phyloP scores from a whole-genome alignment of 2,329 filamentous ascomycete genomes.

The Hymenoscyphus repandus region DNA sequence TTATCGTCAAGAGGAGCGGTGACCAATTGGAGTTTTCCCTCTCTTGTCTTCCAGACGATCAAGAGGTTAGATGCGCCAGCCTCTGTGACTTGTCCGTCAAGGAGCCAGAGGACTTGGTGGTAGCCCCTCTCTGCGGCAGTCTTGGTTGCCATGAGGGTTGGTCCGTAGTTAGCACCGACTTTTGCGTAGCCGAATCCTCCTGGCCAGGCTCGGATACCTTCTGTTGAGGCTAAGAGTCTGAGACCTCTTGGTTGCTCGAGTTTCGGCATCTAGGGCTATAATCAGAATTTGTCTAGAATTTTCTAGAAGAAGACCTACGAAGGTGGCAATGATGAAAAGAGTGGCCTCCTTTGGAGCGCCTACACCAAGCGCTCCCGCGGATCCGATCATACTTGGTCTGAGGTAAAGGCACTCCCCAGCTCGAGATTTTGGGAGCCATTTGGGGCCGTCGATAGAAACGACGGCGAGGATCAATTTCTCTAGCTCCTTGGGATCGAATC shows the following conservation, averaged over 20 bases:
- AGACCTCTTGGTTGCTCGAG: constrained; percentile 54
- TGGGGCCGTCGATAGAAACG: constrained; percentile 65
- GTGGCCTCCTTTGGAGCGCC: constrained; percentile 76
- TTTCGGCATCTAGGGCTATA: constrained; percentile 47
- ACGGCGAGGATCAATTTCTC: constrained; percentile 70
- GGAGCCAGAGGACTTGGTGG: constrained; percentile 92
- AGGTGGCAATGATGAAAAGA: constrained; percentile 73
- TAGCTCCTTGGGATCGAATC: constrained; percentile 65
- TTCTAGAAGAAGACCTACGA: constrained; percentile 41
- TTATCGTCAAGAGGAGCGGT: constrained; percentile 79
- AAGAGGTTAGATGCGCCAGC: constrained; percentile 93
- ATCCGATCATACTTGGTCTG: constrained; percentile 75
- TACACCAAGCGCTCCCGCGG: constrained; percentile 74
- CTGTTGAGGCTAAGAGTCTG: constrained; percentile 70
- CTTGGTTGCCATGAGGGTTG: constrained; percentile 69
- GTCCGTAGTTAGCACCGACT: constrained; percentile 90
- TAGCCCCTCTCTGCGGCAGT: constrained; percentile 71
- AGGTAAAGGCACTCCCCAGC: constrained; percentile 75
- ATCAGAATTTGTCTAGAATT: not conserved
- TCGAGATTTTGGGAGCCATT: constrained; percentile 70
- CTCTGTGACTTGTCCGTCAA: constrained; percentile 78
- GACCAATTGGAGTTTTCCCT: constrained; percentile 63
- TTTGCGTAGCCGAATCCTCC: constrained; percentile 91
- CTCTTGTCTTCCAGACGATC: constrained; percentile 66
- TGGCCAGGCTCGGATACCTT: constrained; percentile 87